phyloP scores from a whole-genome alignment of 2,329 filamentous ascomycete genomes.

The Ustulina deusta region DNA sequence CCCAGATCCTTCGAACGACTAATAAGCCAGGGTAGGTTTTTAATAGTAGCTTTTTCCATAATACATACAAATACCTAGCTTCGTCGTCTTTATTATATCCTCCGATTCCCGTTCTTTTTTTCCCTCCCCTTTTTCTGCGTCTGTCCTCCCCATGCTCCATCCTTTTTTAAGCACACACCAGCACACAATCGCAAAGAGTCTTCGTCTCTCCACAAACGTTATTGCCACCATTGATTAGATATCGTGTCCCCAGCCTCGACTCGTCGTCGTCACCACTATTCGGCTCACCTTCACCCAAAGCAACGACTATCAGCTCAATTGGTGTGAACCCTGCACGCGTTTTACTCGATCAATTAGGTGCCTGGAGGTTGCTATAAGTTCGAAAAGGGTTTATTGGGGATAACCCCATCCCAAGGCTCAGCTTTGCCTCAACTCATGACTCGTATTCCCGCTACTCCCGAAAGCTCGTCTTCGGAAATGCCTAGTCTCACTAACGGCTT shows the following conservation, averaged over 20 bases:
- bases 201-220: conserved; percentile 9
- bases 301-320: conserved; percentile 8
- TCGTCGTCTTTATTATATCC: conserved; percentile 36
- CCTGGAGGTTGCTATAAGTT: conserved; percentile 13
- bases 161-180: conserved; percentile 9
- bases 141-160: conserved; percentile 22
- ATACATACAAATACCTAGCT: conserved; percentile 39
- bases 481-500: conserved; percentile 50
- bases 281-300: neutral
- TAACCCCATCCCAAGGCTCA: conserved; percentile 12
- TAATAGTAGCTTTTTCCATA: conserved; percentile 35
- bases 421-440: conserved; percentile 41
- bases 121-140: conserved; percentile 23
- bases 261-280: neutral
- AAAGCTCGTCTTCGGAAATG: conserved; percentile 51
- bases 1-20: conserved; percentile 39
- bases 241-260: neutral
- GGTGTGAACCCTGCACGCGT: neutral
- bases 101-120: conserved; percentile 21
- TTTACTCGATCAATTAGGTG: neutral
- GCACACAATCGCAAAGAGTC: conserved; percentile 1
- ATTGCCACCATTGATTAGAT: conserved; percentile 7
- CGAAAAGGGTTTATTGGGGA: conserved; percentile 23
- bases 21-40: conserved; percentile 32
- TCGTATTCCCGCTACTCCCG: conserved; percentile 45